Evolutionary conservation across 768 basidiomycete species (phyloP), one percentile per base, ranked within the genome.

Genomic region (Auricularia auricula-judae): DNA sequence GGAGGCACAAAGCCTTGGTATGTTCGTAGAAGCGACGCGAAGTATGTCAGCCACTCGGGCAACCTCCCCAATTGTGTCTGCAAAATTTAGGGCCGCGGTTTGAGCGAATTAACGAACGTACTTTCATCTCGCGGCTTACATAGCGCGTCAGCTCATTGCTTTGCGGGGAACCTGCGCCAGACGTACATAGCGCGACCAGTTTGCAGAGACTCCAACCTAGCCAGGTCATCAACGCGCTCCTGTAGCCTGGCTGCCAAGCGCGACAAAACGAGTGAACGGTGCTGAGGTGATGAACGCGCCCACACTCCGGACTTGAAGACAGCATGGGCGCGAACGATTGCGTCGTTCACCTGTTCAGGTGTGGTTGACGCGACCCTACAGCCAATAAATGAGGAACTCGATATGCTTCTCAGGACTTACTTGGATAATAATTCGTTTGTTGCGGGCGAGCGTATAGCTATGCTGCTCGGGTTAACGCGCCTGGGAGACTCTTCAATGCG

Each of bases 41-140:
- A 92, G 70, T 93, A 94, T 73, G 68, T 91, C 88, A 93, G 79
- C 92, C 92, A 94, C 73, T 93, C 90, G 4, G 91, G 90, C 42
- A 93, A 77, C 44, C 92, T 80, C 1, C 80, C 76, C 3, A 94
- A 78, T 74, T 94, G 92, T 0, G 84, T 59, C 56, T 59, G 34
- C 7, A 7, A 18, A 7, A 18, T n/a, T 8, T 10, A 59, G 23
- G 56, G 23, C 56, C 8, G 23, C 23, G 4, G 23, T 5, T 29
- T 59, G 11, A 4, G 47, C 5, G 56, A 59, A 10, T 5, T 59
- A 18, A 23, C 14, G 56, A 18, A 10, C 56, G 56, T 29, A 59
- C 84, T 21, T 78, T 83, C 90, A 94, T 92, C 74, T 94, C 91
- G 12, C 88, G 80, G 58, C 91, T 86, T 29, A 29, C 29, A 29